Conservation (phyloP, 306 rosid genomes). For the Quillaja saponaria region DNA sequence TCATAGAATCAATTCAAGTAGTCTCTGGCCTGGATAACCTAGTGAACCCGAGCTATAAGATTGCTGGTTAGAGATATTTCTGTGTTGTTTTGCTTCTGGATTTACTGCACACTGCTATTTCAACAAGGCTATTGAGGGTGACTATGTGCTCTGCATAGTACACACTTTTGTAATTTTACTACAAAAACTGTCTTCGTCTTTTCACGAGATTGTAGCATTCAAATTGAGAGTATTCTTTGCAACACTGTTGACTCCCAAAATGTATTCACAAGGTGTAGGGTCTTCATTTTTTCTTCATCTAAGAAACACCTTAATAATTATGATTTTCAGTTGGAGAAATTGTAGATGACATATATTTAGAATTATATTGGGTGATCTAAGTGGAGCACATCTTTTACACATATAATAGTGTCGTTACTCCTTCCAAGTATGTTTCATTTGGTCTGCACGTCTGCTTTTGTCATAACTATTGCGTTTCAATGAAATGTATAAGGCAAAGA, state of each 20-base stretch:
- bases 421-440: conserved; percentile 3
- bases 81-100: conserved; percentile 21
- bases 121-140: conserved; percentile 28
- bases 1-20: conserved; percentile 85
- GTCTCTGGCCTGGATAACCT: conserved; percentile 87
- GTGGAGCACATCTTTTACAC: too few species aligned
- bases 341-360: not conserved
- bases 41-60: conserved; percentile 87
- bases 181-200: not conserved
- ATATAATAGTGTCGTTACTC: conserved; percentile 20
- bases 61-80: conserved; percentile 65
- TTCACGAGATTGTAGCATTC: too few species aligned
- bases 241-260: conserved; percentile 5
- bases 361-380: too few species aligned
- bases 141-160: conserved; percentile 25
- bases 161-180: too few species aligned
- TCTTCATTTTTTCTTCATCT: conserved; percentile 31
- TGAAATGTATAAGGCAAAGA: too few species aligned
- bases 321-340: conserved; percentile 31
- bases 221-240: not conserved
- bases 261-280: not conserved
- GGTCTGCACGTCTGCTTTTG: too few species aligned
- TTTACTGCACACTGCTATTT: conserved; percentile 13
- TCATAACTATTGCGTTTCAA: too few species aligned
- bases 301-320: conserved; percentile 25